Evolutionary conservation across 2,329 filamentous ascomycete species (phyloP).

Genomic region (Epichloe uncinata): DNA sequence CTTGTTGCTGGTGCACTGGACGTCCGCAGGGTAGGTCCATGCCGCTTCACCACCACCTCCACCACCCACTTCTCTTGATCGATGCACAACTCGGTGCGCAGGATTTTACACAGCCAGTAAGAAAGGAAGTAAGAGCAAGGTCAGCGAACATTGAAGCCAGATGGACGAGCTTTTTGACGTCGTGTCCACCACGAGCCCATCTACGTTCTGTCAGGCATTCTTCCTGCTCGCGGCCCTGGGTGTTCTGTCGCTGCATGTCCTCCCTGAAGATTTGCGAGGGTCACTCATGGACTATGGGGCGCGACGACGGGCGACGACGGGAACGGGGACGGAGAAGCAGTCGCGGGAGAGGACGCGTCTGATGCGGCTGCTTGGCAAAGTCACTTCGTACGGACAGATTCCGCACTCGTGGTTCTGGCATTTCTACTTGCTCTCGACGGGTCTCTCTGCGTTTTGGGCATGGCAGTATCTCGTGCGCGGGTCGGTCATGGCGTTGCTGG

Average conservation of each 20-base stretch:
- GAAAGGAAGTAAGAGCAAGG: no score
- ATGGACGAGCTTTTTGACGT: neutral
- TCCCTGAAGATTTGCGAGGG: conserved; percentile 30
- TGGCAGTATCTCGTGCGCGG: conserved; percentile 47
- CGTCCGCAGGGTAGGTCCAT: no score
- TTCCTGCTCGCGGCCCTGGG: conserved; percentile 29
- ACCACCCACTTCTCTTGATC: no score
- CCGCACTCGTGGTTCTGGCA: conserved; percentile 84
- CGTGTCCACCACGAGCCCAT: conserved; percentile 2
- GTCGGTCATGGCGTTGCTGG: conserved; percentile 33
- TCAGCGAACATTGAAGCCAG: neutral
- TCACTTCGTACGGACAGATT: conserved; percentile 37
- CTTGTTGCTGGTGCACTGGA: no score
- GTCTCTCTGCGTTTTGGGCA: conserved; percentile 62
- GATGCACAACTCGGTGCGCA: no score
- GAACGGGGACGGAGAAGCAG: neutral
- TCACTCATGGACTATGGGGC: conserved; percentile 39
- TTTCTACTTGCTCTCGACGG: conserved; percentile 66
- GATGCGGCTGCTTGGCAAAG: conserved; percentile 7
- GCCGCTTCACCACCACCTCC: no score
- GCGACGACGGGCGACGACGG: conserved; percentile 16
- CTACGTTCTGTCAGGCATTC: conserved; percentile 23
- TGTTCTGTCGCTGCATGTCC: conserved; percentile 28
- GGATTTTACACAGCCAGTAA: no score
- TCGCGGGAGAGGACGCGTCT: neutral